Conservation (phyloP, 257 asterid species). For the Ballota nigra region DNA sequence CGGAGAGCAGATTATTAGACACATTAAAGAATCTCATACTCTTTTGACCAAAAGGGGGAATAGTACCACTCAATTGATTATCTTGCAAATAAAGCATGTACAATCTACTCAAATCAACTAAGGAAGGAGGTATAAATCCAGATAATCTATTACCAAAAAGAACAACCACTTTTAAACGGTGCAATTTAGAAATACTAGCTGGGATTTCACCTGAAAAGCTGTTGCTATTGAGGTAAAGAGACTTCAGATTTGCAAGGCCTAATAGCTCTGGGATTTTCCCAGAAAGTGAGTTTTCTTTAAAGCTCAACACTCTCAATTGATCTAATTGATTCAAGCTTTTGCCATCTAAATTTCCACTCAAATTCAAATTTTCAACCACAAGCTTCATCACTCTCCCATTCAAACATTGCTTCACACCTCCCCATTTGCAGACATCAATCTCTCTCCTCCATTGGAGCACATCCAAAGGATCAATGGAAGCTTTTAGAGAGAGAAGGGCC, state of each 20-base stretch:
- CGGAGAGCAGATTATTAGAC: conserved; percentile 66
- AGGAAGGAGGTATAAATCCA: conserved; percentile 57
- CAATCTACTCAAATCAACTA: conserved; percentile 44
- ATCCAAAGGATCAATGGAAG: conserved; percentile 55
- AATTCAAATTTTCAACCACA: conserved; percentile 58
- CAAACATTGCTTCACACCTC: conserved; percentile 71
- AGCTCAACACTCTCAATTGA: conserved; percentile 81
- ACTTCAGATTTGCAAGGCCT: conserved; percentile 69
- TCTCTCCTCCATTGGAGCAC: conserved; percentile 55
- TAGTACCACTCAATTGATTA: conserved; percentile 60
- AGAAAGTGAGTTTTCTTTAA: conserved; percentile 69
- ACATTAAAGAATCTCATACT: conserved; percentile 77
- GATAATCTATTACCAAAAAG: conserved; percentile 58
- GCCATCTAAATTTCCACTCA: conserved; percentile 64
- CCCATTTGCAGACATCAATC: conserved; percentile 61
- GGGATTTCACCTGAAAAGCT: conserved; percentile 69
- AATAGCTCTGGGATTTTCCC: conserved; percentile 69
- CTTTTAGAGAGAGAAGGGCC: conserved; percentile 60
- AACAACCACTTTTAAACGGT: conserved; percentile 62
- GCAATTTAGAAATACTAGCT: conserved; percentile 40
- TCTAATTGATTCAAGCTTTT: conserved; percentile 65
- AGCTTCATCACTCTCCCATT: conserved; percentile 80
- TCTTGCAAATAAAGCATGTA: conserved; percentile 67
- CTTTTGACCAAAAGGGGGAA: conserved; percentile 63
- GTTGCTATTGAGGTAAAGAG: conserved; percentile 69